Conservation (phyloP, 176 grass and related monocot genomes). For the Oryza meyeriana region DNA sequence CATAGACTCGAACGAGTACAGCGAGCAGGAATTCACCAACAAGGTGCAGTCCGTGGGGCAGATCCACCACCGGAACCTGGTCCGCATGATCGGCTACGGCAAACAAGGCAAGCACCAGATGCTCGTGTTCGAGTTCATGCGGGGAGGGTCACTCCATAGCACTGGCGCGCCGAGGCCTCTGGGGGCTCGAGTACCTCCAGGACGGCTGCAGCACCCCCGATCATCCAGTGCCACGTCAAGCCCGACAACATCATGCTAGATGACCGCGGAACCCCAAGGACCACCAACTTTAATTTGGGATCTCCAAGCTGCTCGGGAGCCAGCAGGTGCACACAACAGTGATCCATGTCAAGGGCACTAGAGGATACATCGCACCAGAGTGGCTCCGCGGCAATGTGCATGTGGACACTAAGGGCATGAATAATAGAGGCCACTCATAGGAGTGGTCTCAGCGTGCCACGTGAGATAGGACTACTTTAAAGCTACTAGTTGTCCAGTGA, state of each 20-base stretch:
- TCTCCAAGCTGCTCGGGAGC: not conserved
- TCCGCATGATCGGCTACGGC: slow-evolving; percentile 27
- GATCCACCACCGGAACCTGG: slow-evolving; percentile 40
- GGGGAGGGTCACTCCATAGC: not conserved
- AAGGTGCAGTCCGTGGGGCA: slow-evolving; percentile 22
- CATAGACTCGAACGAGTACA: not conserved
- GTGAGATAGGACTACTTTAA: too few relatives aligned
- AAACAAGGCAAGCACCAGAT: slow-evolving; percentile 22
- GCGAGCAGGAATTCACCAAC: slow-evolving; percentile 9
- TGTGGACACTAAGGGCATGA: not conserved
- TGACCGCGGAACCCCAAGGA: not conserved
- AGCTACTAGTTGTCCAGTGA: too few relatives aligned
- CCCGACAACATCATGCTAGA: slow-evolving; percentile 16
- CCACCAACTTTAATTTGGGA: slow-evolving; percentile 20
- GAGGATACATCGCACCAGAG: not conserved
- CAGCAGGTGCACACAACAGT: not conserved
- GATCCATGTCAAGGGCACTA: not conserved
- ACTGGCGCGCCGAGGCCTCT: not conserved
- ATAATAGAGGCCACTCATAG: too few relatives aligned
- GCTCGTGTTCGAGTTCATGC: slow-evolving; percentile 45
- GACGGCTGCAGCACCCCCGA: not conserved
- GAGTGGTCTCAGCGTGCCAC: too few relatives aligned
- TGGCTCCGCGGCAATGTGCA: not conserved
- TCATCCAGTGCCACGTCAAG: slow-evolving; percentile 41
- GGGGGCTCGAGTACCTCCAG: slow-evolving; percentile 21